Evolutionary conservation across 495 filamentous ascomycete genomes (phyloP).

Genomic region (Xylaria telfairii): DNA sequence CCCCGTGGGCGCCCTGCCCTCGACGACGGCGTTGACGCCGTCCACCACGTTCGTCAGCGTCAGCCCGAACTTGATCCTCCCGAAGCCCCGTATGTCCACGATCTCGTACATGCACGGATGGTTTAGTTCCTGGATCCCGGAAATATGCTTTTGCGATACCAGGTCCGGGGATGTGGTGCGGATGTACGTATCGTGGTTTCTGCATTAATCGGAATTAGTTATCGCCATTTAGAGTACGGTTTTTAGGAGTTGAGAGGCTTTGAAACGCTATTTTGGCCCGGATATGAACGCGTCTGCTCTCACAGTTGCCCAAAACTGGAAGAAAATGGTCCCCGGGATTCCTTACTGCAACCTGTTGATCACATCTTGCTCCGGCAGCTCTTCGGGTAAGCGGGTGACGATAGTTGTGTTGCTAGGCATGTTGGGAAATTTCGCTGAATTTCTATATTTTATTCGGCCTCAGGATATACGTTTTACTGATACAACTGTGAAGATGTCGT

Average conservation of each 20-base stretch:
- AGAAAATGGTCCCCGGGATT: too few relatives aligned
- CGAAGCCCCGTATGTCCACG: slow-evolving; percentile 42
- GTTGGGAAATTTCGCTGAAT: not conserved
- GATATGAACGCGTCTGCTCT: too few relatives aligned
- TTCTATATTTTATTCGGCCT: too few relatives aligned
- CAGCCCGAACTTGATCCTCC: slow-evolving; percentile 49
- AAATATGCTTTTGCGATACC: slow-evolving; percentile 36
- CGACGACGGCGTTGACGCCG: slow-evolving; percentile 45
- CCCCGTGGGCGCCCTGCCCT: slow-evolving; percentile 47
- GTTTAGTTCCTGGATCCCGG: slow-evolving; percentile 18
- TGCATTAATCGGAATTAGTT: too few relatives aligned
- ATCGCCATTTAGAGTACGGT: too few relatives aligned
- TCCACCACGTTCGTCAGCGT: slow-evolving; percentile 38
- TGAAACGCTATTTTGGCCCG: too few relatives aligned
- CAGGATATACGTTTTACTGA: not conserved
- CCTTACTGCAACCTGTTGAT: slow-evolving; percentile 65
- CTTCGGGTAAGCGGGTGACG: slow-evolving; percentile 63
- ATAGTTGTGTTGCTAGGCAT: slow-evolving; percentile 31
- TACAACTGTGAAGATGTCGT: not conserved
- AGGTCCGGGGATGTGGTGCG: slow-evolving; percentile 44
- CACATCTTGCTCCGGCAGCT: slow-evolving; percentile 59
- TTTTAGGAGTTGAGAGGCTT: too few relatives aligned
- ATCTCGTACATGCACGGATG: slow-evolving; percentile 31
- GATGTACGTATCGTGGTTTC: slow-evolving; percentile 56
- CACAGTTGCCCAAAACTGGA: too few relatives aligned